Evolutionary conservation across 441 rosid species (phyloP).

Genomic region (Populus hybrid): DNA sequence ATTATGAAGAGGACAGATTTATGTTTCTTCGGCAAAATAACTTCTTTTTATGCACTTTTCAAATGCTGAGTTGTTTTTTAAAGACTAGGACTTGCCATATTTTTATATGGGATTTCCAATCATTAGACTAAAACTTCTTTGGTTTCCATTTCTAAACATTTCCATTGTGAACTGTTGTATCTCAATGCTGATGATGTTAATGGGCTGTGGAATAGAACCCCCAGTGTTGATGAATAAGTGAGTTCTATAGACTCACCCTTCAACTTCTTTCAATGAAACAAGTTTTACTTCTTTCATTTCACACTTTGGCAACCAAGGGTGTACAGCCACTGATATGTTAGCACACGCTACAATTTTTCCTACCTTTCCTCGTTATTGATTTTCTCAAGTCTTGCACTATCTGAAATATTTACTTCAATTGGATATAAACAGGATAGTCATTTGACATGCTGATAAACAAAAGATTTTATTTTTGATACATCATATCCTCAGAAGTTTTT

Average conservation of each 20-base stretch:
- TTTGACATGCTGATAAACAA: slow-evolving; percentile 1
- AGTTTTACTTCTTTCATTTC: background rate
- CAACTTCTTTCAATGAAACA: background rate
- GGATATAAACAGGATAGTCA: background rate
- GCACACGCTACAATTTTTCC: background rate
- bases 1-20: background rate
- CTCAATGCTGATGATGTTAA: background rate
- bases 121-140: background rate
- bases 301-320: background rate
- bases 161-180: background rate
- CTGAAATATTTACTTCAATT: slow-evolving; percentile 7
- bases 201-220: background rate
- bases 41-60: background rate
- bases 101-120: background rate
- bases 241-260: background rate
- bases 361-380: background rate
- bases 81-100: background rate
- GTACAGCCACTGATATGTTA: background rate
- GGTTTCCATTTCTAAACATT: background rate
- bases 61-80: background rate
- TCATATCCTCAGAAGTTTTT: background rate
- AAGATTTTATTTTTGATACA: background rate
- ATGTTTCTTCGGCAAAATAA: background rate
- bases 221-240: background rate
- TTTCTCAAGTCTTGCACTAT: background rate